phyloP scores from a whole-genome alignment of 2,329 filamentous ascomycete species.

The Cordyceps farinosa region DNA sequence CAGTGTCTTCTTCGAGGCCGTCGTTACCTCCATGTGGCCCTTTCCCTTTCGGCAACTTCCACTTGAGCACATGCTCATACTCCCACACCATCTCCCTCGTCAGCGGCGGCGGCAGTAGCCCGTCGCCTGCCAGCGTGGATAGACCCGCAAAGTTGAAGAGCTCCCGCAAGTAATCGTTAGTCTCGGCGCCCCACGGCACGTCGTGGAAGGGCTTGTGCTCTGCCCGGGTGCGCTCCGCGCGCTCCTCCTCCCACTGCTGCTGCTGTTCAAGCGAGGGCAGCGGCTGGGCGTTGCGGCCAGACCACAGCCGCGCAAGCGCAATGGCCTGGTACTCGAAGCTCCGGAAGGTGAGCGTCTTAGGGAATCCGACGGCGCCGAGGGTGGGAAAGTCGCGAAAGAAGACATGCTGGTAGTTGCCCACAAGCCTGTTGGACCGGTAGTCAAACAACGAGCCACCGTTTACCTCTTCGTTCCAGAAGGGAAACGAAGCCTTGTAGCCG shows the following conservation, averaged over 20 bases:
- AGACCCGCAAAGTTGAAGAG: conserved; percentile 49
- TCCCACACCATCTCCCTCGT: conserved; percentile 44
- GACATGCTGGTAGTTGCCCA: conserved; percentile 48
- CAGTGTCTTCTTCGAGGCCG: neutral
- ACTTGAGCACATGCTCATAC: conserved; percentile 46
- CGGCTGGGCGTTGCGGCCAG: conserved; percentile 35
- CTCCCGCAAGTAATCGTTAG: conserved; percentile 42
- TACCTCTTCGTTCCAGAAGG: conserved; percentile 45
- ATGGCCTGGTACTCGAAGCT: conserved; percentile 56
- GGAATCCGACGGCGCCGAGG: conserved; percentile 32
- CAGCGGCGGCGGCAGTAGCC: conserved; percentile 43
- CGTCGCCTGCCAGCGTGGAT: conserved; percentile 43
- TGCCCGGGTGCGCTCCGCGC: conserved; percentile 29
- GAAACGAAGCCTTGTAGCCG: conserved; percentile 39
- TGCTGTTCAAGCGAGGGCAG: conserved; percentile 41
- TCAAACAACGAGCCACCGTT: conserved; percentile 49
- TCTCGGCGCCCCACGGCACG: conserved; percentile 52
- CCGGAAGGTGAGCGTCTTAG: conserved; percentile 34
- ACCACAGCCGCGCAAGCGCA: conserved; percentile 47
- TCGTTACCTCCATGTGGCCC: neutral
- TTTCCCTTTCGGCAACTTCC: conserved; percentile 7
- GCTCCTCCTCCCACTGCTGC: conserved; percentile 43
- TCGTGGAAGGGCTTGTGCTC: conserved; percentile 49
- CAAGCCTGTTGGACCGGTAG: conserved; percentile 42
- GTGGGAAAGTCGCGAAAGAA: conserved; percentile 47